phyloP scores from a whole-genome alignment of 2,329 filamentous ascomycete species.

The Simplicillium sp. region DNA sequence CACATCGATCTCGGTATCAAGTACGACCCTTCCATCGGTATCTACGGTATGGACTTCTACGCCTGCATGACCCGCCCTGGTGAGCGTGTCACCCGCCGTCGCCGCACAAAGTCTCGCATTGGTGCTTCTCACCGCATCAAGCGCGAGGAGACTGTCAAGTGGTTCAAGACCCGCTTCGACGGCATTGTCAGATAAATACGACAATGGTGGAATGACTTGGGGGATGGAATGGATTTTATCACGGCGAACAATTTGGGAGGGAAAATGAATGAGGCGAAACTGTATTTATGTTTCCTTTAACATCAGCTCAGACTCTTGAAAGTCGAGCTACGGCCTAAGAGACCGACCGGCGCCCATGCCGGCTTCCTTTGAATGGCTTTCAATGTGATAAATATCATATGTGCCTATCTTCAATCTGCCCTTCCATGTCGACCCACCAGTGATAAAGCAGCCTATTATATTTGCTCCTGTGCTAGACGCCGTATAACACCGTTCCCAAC shows the following conservation, averaged over 20 bases:
- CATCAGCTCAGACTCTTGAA: slow-evolving; percentile 41
- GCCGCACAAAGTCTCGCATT: slow-evolving; percentile 78
- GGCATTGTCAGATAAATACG: slow-evolving; percentile 94
- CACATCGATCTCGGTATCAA: slow-evolving; percentile 99
- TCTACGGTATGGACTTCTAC: slow-evolving; percentile 99
- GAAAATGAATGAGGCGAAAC: slow-evolving; percentile 22
- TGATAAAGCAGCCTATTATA: too few relatives aligned
- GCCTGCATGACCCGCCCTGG: slow-evolving; percentile 99
- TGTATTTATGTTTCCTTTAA: slow-evolving; percentile 34
- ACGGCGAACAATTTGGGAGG: slow-evolving; percentile 28
- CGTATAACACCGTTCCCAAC: too few relatives aligned
- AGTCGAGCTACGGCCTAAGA: slow-evolving; percentile 62
- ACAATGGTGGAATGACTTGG: slow-evolving; percentile 49
- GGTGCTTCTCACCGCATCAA: slow-evolving; percentile 88
- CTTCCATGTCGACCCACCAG: neutral
- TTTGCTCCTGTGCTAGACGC: too few relatives aligned
- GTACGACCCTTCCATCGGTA: slow-evolving; percentile 97
- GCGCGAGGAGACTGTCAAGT: slow-evolving; percentile 92
- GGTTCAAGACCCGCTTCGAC: slow-evolving; percentile 88
- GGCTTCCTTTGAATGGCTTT: slow-evolving; percentile 37
- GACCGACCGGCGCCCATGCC: slow-evolving; percentile 61
- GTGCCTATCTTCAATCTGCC: slow-evolving; percentile 5
- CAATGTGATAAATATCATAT: slow-evolving; percentile 25
- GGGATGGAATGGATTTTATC: slow-evolving; percentile 24
- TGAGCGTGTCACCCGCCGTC: slow-evolving; percentile 93